phyloP scores from a whole-genome alignment of 2,329 filamentous ascomycete species.

The Hypoxylon sp. region DNA sequence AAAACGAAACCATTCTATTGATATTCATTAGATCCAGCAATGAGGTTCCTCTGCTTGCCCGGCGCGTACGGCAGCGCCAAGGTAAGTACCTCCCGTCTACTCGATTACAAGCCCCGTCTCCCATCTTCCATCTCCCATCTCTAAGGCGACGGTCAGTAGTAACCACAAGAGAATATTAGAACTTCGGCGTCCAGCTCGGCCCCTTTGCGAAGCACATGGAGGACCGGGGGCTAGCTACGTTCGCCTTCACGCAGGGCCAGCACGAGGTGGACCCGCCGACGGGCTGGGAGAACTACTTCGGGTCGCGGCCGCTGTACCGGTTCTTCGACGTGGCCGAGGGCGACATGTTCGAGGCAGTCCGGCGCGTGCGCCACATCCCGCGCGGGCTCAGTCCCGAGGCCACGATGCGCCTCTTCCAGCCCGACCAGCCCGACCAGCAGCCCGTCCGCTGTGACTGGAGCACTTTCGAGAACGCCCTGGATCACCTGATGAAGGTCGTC shows the following conservation, averaged over 20 bases:
- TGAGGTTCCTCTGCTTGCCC: conserved; percentile 41
- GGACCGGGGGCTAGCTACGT: conserved; percentile 33
- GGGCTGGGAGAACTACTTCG: conserved; percentile 42
- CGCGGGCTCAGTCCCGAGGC: conserved; percentile 35
- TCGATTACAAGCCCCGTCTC: too few species aligned
- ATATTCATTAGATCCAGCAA: conserved; percentile 15
- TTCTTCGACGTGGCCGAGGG: conserved; percentile 30
- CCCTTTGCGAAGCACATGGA: conserved; percentile 39
- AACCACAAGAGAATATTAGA: conserved; percentile 18
- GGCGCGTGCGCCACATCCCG: conserved; percentile 36
- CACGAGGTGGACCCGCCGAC: conserved; percentile 38
- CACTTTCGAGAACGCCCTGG: conserved; percentile 40
- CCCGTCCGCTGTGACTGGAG: conserved; percentile 16
- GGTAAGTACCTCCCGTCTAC: too few species aligned
- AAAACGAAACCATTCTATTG: not conserved
- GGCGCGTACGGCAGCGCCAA: conserved; percentile 41
- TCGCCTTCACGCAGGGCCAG: conserved; percentile 34
- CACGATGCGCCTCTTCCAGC: conserved; percentile 35
- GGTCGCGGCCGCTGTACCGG: conserved; percentile 37
- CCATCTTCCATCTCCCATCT: not conserved
- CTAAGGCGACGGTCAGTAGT: not conserved
- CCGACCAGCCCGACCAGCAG: not conserved
- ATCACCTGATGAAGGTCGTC: conserved; percentile 52
- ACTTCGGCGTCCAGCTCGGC: conserved; percentile 38
- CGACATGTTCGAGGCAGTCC: conserved; percentile 36